phyloP scores from a whole-genome alignment of 1,284 basidiomycete genomes.

The Taiwanofungus camphoratus region DNA sequence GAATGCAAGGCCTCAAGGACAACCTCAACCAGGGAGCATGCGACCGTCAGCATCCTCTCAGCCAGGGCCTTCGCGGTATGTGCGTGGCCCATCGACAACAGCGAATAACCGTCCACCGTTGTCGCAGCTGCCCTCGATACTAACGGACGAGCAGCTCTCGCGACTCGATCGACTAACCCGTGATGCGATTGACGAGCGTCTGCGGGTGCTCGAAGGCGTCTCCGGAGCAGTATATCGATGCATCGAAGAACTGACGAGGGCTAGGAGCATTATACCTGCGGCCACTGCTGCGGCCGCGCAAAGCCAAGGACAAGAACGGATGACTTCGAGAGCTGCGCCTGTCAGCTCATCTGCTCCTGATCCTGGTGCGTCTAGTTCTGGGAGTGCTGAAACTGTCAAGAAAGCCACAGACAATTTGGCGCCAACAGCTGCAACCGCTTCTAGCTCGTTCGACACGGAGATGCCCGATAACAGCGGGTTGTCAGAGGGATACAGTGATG shows the following conservation, averaged over 20 bases:
- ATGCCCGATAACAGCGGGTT: not conserved
- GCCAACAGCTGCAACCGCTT: not conserved
- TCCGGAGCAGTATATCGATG: conserved; percentile 64
- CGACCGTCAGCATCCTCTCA: too few species aligned
- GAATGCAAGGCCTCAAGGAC: too few species aligned
- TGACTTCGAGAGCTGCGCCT: not conserved
- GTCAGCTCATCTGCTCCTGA: not conserved
- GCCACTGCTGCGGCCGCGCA: conserved; percentile 1
- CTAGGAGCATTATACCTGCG: conserved; percentile 64
- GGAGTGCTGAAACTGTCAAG: not conserved
- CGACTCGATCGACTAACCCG: conserved; percentile 60
- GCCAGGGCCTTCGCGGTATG: too few species aligned
- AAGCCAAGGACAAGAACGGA: conserved; percentile 2
- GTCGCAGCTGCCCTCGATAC: conserved; percentile 38
- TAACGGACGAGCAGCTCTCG: conserved; percentile 56
- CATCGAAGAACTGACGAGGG: conserved; percentile 69
- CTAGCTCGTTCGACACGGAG: not conserved
- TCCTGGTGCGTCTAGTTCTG: not conserved
- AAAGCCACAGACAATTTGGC: not conserved
- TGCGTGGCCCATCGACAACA: too few species aligned
- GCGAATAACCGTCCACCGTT: conserved; percentile 24
- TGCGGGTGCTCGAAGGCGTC: conserved; percentile 71
- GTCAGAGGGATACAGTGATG: not conserved
- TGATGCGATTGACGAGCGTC: conserved; percentile 77
- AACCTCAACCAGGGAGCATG: too few species aligned